phyloP scores from a whole-genome alignment of 441 rosid genomes.

The Manihot esculenta region DNA sequence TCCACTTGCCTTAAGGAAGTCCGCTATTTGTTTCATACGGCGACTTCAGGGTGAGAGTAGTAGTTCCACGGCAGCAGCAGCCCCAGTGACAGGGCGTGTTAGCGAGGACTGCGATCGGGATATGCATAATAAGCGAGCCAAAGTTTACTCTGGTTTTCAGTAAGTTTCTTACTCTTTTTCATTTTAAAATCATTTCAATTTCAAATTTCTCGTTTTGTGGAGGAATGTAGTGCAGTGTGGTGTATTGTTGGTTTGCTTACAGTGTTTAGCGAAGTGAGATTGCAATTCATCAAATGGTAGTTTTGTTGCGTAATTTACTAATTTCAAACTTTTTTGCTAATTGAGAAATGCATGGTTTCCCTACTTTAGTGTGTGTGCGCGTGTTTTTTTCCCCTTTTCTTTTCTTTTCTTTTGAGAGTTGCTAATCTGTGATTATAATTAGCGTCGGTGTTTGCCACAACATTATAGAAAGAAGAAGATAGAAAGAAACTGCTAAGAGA shows the following conservation, averaged over 20 bases:
- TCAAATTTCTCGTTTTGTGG: background rate
- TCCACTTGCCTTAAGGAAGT: constrained; percentile 24
- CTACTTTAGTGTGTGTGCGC: too few relatives aligned
- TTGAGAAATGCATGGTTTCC: background rate
- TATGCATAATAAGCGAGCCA: constrained; percentile 78
- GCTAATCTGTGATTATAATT: too few relatives aligned
- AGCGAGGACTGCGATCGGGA: constrained; percentile 50
- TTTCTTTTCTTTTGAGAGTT: background rate
- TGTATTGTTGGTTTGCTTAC: background rate
- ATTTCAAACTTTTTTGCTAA: background rate
- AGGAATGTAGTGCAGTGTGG: background rate
- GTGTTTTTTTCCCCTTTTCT: too few relatives aligned
- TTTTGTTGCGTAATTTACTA: background rate
- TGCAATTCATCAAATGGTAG: background rate
- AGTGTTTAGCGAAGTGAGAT: too few relatives aligned
- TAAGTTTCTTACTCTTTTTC: constrained; percentile 38
- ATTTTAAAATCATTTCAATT: background rate
- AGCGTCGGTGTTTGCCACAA: background rate
- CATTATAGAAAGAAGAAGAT: too few relatives aligned
- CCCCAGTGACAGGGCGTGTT: constrained; percentile 25
- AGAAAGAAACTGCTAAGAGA: too few relatives aligned
- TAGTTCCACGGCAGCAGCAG: constrained; percentile 34
- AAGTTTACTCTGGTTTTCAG: constrained; percentile 50
- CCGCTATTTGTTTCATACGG: constrained; percentile 21
- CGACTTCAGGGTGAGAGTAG: constrained; percentile 62